phyloP scores from a whole-genome alignment of 192 early-diverging fungal species.

The Podila minutissima region DNA sequence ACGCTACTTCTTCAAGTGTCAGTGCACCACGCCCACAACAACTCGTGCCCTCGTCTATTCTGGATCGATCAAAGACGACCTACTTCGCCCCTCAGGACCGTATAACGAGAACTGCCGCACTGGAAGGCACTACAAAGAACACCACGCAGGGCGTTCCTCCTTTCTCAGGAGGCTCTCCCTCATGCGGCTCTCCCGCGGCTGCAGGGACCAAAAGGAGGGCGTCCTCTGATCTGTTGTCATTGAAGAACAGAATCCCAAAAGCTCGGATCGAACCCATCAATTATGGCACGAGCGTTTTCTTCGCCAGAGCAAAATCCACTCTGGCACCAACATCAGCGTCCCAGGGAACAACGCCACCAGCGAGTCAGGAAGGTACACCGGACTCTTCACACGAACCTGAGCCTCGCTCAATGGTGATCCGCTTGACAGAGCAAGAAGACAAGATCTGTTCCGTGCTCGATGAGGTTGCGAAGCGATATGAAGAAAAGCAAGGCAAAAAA shows the following conservation, averaged over 20 bases:
- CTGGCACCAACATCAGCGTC: neutral
- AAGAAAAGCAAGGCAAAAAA: slow-evolving; percentile 56
- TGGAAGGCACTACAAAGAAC: no score
- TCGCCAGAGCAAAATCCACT: neutral
- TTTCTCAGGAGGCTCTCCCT: neutral
- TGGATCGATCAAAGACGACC: no score
- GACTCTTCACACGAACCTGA: slow-evolving; percentile 24
- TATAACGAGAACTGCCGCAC: no score
- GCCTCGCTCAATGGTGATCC: slow-evolving; percentile 58
- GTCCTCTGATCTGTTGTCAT: neutral
- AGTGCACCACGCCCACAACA: no score
- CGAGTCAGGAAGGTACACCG: neutral
- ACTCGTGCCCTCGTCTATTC: no score
- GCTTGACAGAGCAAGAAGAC: slow-evolving; percentile 67
- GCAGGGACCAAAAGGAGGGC: slow-evolving; percentile 4
- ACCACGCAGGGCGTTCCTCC: no score
- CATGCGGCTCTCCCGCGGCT: neutral
- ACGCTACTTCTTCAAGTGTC: no score
- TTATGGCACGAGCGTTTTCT: slow-evolving; percentile 11
- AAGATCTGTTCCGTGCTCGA: slow-evolving; percentile 75
- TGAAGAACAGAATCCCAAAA: neutral
- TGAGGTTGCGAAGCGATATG: slow-evolving; percentile 61
- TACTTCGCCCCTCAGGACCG: no score
- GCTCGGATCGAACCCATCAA: slow-evolving; percentile 3
- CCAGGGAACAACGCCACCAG: neutral